Base-by-base conservation (phyloP, 306 rosid species). In the Fragaria vesca region DNA sequence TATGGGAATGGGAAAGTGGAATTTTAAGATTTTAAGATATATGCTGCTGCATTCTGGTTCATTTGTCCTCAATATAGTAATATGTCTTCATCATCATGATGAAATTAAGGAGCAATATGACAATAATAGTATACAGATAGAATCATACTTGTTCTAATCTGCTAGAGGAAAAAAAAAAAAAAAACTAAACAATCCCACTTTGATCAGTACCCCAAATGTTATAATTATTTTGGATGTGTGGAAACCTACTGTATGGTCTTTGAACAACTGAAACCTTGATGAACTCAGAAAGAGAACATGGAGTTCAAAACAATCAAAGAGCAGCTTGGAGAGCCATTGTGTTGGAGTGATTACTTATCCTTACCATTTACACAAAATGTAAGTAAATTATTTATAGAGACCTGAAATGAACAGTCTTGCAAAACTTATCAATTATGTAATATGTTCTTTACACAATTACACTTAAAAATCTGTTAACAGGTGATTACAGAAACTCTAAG, bases 401-500 rank as follows among this genome's bases (percentile, higher is more conserved):
- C 40, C 62, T 16, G 11, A 51, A 50, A 50, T 50, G 11, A 69
- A 0, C 28, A 30, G 13, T 71, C 55, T 68, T 42, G 1, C n/a
- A 42, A 2, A 6, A 40, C 17, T 73, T 34, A 73, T 58, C 40
- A 57, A 17, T 2, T 71, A 12, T 32, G 21, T 20, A 3, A n/a
- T 8, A 8, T 47, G 26, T 32, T 38, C 1, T 21, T 50, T 40
- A 1, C 5, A 5, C 9, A 40, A 36, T 4, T 48, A 3, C 28
- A 32, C 7, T 15, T 48, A 51, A 12, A 47, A 58, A 6, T n/a
- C 15, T 20, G 12, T 60, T 57, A 38, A 10, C 78, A 95, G 97
- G 97, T 95, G 81, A 93, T 95, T 34, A 88, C 96, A 73, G 97
- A 93, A 84, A 95, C 97, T 16, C 77, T 95, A 69, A 87, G 99